These are phyloP conservation scores for Pyronema omphalodes DNA, from an alignment of 495 filamentous ascomycete species.

Conservation along the genomic window DNA sequence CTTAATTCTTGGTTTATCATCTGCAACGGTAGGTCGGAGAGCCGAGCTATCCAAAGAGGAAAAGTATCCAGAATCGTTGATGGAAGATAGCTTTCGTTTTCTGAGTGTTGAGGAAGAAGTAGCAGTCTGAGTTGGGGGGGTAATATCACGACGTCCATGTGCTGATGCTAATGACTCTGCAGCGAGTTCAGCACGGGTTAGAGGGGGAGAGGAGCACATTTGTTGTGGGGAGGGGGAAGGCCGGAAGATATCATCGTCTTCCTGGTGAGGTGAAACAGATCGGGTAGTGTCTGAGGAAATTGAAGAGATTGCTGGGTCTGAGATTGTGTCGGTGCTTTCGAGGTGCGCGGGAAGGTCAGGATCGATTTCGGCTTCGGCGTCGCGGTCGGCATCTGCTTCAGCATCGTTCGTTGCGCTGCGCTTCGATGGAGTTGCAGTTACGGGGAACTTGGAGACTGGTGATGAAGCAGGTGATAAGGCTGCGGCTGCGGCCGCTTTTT, in stretches of 20 bases:
- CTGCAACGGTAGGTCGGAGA: slow-evolving; percentile 49
- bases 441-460: not conserved
- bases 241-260: slow-evolving; percentile 31
- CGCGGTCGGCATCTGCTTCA: not conserved
- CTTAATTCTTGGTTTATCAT: slow-evolving; percentile 62
- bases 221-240: slow-evolving; percentile 30
- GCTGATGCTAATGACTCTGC: no score
- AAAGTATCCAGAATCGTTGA: slow-evolving; percentile 94
- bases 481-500: not conserved
- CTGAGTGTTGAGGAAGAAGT: slow-evolving; percentile 34
- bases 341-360: no score
- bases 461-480: not conserved
- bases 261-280: slow-evolving; percentile 1
- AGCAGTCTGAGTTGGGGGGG: slow-evolving; percentile 34
- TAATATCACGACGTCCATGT: slow-evolving; percentile 36
- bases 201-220: slow-evolving; percentile 75
- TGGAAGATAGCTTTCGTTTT: slow-evolving; percentile 54
- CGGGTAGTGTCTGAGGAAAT: slow-evolving; percentile 57
- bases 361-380: no score
- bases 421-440: not conserved
- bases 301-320: not conserved
- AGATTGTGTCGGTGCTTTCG: not conserved
- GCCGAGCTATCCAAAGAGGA: slow-evolving; percentile 92
- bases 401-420: not conserved
- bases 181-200: slow-evolving; percentile 37